Conservation (phyloP, 1,284 basidiomycete species). For the Vanrija sp. region DNA sequence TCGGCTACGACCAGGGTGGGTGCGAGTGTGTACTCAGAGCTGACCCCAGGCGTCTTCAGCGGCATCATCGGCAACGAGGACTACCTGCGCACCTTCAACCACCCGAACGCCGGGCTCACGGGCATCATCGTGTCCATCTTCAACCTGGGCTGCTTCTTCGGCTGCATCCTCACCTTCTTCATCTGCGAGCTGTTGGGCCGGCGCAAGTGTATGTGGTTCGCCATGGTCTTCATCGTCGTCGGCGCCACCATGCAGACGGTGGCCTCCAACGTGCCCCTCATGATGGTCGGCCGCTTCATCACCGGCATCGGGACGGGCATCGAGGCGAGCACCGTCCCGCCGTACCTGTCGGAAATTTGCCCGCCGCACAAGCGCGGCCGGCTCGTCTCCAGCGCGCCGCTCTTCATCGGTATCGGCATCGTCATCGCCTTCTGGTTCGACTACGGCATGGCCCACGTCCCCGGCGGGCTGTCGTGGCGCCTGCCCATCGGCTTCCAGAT, state of each 20-base stretch:
- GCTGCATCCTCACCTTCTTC: constrained; percentile 11
- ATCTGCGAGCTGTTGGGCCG: constrained; percentile 5
- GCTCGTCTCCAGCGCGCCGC: constrained; percentile 2
- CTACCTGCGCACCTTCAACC: constrained; percentile 7
- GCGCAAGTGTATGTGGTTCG: constrained; percentile 10
- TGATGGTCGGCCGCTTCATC: constrained; percentile 7
- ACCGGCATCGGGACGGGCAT: constrained; percentile 8
- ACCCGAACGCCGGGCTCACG: constrained; percentile 6
- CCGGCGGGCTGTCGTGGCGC: constrained; percentile 2
- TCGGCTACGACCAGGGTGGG: not conserved
- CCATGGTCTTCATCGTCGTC: constrained; percentile 10
- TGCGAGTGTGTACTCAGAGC: not conserved
- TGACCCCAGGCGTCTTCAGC: constrained; percentile 2
- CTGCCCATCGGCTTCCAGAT: constrained; percentile 7
- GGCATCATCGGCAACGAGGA: constrained; percentile 10
- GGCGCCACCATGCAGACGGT: constrained; percentile 4
- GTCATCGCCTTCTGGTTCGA: constrained; percentile 11
- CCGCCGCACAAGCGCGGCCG: constrained; percentile 5
- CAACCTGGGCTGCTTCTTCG: constrained; percentile 11
- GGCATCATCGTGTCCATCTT: constrained; percentile 15
- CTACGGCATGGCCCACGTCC: constrained; percentile 4
- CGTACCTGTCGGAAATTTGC: constrained; percentile 7
- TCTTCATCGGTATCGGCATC: constrained; percentile 10
- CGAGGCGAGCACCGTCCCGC: constrained; percentile 2
- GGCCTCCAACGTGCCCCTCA: not conserved